phyloP scores from a whole-genome alignment of 2,329 filamentous ascomycete genomes.

The Cladosporium cucumerinum region DNA sequence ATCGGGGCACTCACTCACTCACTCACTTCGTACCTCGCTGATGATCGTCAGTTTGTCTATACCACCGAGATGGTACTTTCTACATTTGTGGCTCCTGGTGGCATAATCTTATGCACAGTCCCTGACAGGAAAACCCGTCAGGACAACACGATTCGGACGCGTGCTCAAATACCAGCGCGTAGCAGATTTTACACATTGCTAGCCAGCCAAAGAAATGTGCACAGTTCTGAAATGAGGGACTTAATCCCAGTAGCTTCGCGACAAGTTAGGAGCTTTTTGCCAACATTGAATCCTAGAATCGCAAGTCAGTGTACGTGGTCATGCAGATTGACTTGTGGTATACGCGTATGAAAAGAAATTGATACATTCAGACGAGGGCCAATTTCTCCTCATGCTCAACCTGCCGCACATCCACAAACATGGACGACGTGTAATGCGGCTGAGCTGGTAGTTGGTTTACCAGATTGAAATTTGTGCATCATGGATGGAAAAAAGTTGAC shows the following conservation, averaged over 20 bases:
- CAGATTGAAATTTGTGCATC: conserved; percentile 36
- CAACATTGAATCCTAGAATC: not conserved
- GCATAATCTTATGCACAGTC: not conserved
- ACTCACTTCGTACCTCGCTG: too few species aligned
- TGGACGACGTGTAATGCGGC: conserved; percentile 40
- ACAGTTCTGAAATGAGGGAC: too few species aligned
- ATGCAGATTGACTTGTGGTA: not conserved
- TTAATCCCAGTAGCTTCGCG: too few species aligned
- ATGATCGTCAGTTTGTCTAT: too few species aligned
- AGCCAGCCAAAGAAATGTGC: too few species aligned
- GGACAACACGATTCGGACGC: not conserved
- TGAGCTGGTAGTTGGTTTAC: conserved; percentile 51
- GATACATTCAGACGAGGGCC: conserved; percentile 6
- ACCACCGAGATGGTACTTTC: not conserved
- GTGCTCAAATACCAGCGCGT: too few species aligned
- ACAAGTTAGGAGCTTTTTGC: too few species aligned
- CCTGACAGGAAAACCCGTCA: too few species aligned
- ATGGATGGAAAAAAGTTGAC: conserved; percentile 21
- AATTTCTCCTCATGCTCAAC: conserved; percentile 49
- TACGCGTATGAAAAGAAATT: not conserved
- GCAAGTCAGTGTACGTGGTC: conserved; percentile 7
- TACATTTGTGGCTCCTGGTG: too few species aligned
- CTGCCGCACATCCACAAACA: conserved; percentile 37
- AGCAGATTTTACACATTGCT: too few species aligned
- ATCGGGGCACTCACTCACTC: too few species aligned